These are phyloP conservation scores for Plenodomus biglobosus DNA, from an alignment of 2,329 filamentous ascomycete species.

Conservation along the genomic window DNA sequence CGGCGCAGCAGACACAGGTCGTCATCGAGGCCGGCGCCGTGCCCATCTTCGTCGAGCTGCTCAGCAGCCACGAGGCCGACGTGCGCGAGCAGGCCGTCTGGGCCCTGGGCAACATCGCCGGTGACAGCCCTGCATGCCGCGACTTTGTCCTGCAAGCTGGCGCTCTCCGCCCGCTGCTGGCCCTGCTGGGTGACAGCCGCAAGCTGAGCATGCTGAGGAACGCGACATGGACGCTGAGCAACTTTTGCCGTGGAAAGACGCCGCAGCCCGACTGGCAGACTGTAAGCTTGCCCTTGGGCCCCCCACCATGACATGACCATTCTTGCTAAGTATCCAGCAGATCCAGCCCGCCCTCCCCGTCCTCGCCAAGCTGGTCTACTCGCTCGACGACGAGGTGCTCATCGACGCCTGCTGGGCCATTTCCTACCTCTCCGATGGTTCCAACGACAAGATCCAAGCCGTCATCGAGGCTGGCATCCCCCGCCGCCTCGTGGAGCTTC, in stretches of 20 bases:
- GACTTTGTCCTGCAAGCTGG: conserved; percentile 93
- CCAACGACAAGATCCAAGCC: conserved; percentile 98
- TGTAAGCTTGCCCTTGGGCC: conserved; percentile 57
- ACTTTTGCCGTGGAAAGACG: conserved; percentile 99
- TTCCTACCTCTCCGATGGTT: conserved; percentile 95
- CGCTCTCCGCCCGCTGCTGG: conserved; percentile 85
- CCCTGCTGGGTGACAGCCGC: conserved; percentile 90
- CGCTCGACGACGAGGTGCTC: conserved; percentile 94
- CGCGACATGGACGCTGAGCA: conserved; percentile 98
- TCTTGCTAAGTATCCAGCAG: conserved; percentile 50
- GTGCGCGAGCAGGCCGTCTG: conserved; percentile 98
- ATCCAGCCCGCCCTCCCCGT: conserved; percentile 94
- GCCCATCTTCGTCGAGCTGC: conserved; percentile 95
- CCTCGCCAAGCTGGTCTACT: conserved; percentile 96
- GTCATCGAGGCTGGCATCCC: conserved; percentile 98
- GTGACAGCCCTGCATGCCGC: conserved; percentile 95
- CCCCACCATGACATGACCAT: not conserved
- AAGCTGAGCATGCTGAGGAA: conserved; percentile 99
- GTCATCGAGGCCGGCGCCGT: conserved; percentile 98
- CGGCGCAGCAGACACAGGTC: conserved; percentile 95
- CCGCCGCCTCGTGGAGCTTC: conserved; percentile 89
- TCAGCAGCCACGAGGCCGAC: conserved; percentile 94
- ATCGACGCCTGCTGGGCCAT: conserved; percentile 99
- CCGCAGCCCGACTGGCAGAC: conserved; percentile 98
- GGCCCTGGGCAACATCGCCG: conserved; percentile 97